Evolutionary conservation across 495 filamentous ascomycete genomes (phyloP).

Genomic region (Penicillium paradoxum): DNA sequence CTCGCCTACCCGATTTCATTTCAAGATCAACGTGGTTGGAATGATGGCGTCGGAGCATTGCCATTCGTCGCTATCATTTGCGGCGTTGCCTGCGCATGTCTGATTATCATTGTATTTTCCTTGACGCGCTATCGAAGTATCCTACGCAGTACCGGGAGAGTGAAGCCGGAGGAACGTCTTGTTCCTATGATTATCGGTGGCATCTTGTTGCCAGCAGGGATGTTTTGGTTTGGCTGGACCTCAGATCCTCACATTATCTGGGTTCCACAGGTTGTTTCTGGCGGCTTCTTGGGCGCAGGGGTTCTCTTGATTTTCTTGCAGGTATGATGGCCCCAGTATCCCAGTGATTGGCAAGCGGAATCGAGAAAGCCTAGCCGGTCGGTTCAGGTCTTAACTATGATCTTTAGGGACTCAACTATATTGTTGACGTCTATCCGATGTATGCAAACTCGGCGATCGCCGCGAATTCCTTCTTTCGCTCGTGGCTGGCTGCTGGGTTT

Average conservation of each 20-base stretch:
- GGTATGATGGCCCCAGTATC: neutral
- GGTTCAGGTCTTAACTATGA: no score
- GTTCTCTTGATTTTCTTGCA: conserved; percentile 43
- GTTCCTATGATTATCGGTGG: conserved; percentile 48
- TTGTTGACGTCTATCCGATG: conserved; percentile 51
- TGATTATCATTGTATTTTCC: conserved; percentile 45
- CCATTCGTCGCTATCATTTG: conserved; percentile 51
- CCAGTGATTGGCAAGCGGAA: neutral
- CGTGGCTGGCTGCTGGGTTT: conserved; percentile 44
- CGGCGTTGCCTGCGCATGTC: conserved; percentile 43
- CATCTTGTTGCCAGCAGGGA: conserved; percentile 43
- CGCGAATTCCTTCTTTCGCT: conserved; percentile 44
- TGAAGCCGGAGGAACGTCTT: conserved; percentile 48
- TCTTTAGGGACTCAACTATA: conserved; percentile 43
- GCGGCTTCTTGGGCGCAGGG: conserved; percentile 35
- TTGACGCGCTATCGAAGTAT: conserved; percentile 28
- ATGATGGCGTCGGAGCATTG: conserved; percentile 38
- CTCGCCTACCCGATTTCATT: conserved; percentile 52
- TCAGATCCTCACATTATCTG: conserved; percentile 28
- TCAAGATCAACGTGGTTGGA: conserved; percentile 43
- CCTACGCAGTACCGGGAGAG: conserved; percentile 16
- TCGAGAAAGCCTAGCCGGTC: no score
- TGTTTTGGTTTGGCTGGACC: conserved; percentile 58
- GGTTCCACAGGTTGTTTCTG: conserved; percentile 33
- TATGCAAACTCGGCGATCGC: conserved; percentile 46